Evolutionary conservation across 176 grass and related monocot species (phyloP).

Genomic region (Alopecurus myosuroides): DNA sequence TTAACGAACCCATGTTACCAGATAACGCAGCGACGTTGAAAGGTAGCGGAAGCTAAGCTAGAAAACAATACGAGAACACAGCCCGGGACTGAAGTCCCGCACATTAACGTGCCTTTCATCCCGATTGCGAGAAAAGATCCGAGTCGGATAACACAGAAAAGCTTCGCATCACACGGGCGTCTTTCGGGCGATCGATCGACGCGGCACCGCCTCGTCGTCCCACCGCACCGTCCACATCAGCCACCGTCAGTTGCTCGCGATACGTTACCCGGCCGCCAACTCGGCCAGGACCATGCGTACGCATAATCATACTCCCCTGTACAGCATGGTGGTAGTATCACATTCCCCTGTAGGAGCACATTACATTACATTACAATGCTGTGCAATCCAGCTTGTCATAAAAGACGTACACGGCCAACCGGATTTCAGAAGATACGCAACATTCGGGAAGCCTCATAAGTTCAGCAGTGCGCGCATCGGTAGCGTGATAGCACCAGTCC

Average conservation of each 20-base stretch:
- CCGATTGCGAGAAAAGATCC: conserved; percentile 18
- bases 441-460: not conserved
- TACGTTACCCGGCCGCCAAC: not conserved
- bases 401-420: not conserved
- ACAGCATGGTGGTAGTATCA: not conserved
- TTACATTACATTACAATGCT: not conserved
- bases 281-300: too few relatives aligned
- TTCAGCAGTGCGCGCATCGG: not conserved
- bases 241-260: not conserved
- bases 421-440: not conserved
- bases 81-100: not conserved
- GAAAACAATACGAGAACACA: not conserved
- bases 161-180: not conserved
- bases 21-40: conserved; percentile 16
- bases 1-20: conserved; percentile 42
- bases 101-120: conserved; percentile 32
- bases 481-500: not conserved
- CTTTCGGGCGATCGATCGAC: not conserved
- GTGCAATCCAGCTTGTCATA: conserved; percentile 11
- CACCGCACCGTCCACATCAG: conserved; percentile 9
- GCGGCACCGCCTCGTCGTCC: not conserved
- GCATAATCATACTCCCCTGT: too few relatives aligned
- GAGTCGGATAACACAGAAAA: conserved; percentile 30
- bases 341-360: not conserved
- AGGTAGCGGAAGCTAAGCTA: conserved; percentile 14